Evolutionary conservation across 495 filamentous ascomycete genomes (phyloP), one percentile per base, ranked within the genome.

Genomic region (Hyaloscypha finlandica): DNA sequence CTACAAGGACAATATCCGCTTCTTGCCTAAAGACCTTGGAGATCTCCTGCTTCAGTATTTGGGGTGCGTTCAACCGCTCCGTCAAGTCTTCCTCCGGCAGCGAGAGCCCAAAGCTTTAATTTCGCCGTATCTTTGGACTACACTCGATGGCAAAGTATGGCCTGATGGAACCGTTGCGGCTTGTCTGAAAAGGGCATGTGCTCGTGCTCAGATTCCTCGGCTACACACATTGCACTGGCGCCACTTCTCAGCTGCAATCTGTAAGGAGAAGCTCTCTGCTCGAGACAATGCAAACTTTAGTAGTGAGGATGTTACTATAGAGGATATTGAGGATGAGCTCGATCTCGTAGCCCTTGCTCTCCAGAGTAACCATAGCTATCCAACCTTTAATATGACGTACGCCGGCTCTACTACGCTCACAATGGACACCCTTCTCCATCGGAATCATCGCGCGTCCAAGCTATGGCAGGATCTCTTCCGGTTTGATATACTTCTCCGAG

Each of bases 301-400:
- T 37, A 37, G 35, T 3, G 1, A 61, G 4, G 51, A 37, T 35
- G 2, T 53, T 30, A 30, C 3, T n/a, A 29, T 61, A 16, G 9
- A 12, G 2, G 3, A 8, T n/a, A 25, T 25, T 25, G 51, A n/a
- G 51, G 16, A 53, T 25, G 22, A 53, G 51, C 54, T 48, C 16
- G 42, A 67, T 32, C 29, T 61, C 8, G 25, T 35, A 30, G 42
- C 39, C n/a, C 3, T 53, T 25, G 39, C 30, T 20, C 1, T 61
- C 19, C 37, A 53, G 33, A 67, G 55, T 33, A 67, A 67, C 42
- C 30, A 67, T 30, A 61, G 1, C 5, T 67, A 61, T 31, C 19
- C 35, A 25, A 67, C 33, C 14, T 67, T 67, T 48, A 67, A 67
- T 54, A 54, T 37, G 12, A 12, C 6, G 8, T 37, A 67, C 61